Evolutionary conservation across 805 yeast genomes (phyloP).

Genomic region (Metschnikowia matae): DNA sequence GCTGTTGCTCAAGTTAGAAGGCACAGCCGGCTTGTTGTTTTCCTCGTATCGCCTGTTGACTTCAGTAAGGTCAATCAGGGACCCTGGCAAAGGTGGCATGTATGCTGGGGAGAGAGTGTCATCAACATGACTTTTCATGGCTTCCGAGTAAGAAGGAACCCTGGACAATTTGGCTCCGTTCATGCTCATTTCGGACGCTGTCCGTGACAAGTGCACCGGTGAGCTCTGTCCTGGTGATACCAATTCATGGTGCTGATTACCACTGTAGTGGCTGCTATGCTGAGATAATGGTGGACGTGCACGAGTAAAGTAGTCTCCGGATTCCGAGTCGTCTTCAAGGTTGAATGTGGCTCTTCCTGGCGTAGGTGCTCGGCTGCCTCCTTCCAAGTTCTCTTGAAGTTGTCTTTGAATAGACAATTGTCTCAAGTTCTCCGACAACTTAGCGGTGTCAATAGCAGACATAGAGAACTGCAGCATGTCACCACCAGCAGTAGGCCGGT

Average conservation of each 20-base stretch:
- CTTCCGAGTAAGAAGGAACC: conserved; percentile 85
- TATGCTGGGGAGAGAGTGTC: conserved; percentile 71
- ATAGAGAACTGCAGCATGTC: conserved; percentile 25
- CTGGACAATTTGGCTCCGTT: conserved; percentile 32
- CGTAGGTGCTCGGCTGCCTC: conserved; percentile 9
- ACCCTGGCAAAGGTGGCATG: conserved; percentile 46
- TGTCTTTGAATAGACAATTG: conserved; percentile 49
- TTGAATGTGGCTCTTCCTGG: conserved; percentile 33
- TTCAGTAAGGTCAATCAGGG: conserved; percentile 32
- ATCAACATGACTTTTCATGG: conserved; percentile 52
- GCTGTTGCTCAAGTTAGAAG: conserved; percentile 2
- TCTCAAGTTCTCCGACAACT: conserved; percentile 50
- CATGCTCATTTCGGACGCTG: conserved; percentile 45
- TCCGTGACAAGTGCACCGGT: conserved; percentile 55
- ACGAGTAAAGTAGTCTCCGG: conserved; percentile 32
- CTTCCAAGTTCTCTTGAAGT: conserved; percentile 27
- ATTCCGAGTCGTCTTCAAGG: conserved; percentile 26
- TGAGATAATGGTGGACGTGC: conserved; percentile 10
- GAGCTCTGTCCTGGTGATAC: conserved; percentile 49
- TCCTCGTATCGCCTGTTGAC: conserved; percentile 29
- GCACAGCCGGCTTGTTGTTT: conserved; percentile 1
- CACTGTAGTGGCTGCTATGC: neutral
- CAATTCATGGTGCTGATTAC: conserved; percentile 6
- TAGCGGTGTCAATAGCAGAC: conserved; percentile 37
- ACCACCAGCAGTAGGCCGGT: conserved; percentile 3